Conservation (phyloP, 176 grass and related monocot species). For the Olyra latifolia region DNA sequence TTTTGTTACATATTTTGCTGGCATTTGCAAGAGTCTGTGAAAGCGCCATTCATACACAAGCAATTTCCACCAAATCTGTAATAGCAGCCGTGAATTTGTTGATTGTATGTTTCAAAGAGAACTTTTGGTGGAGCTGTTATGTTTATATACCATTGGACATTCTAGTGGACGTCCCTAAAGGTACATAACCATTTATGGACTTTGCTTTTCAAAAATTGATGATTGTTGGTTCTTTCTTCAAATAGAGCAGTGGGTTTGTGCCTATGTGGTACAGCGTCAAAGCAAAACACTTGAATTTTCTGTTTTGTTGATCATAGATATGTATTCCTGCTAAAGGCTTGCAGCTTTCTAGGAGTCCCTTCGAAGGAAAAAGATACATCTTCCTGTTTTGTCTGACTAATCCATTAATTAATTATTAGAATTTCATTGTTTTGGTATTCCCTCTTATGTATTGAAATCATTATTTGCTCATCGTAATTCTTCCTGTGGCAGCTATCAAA, state of each 20-base stretch:
- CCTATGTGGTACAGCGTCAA: not conserved
- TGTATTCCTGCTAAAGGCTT: not conserved
- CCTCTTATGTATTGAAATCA: not conserved
- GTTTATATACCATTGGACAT: not conserved
- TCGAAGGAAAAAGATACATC: not conserved
- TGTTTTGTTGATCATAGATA: not conserved
- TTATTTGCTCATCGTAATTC: not conserved
- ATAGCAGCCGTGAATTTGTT: not conserved
- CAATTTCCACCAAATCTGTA: not conserved
- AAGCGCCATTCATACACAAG: not conserved
- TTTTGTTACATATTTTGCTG: not conserved
- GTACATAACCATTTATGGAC: not conserved
- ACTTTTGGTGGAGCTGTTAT: not conserved
- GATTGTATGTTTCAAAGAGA: not conserved
- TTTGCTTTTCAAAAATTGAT: not conserved
- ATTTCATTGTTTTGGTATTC: not conserved
- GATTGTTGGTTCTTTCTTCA: not conserved
- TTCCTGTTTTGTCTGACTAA: not conserved
- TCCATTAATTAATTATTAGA: not conserved
- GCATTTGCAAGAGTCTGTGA: not conserved
- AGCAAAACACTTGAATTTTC: not conserved
- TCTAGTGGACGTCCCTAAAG: not conserved
- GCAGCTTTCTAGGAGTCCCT: not conserved
- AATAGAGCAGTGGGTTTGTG: not conserved
- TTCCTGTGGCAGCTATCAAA: conserved; percentile 63